Conservation (phyloP, 306 rosid genomes). For the Citrullus mucosospermus region DNA sequence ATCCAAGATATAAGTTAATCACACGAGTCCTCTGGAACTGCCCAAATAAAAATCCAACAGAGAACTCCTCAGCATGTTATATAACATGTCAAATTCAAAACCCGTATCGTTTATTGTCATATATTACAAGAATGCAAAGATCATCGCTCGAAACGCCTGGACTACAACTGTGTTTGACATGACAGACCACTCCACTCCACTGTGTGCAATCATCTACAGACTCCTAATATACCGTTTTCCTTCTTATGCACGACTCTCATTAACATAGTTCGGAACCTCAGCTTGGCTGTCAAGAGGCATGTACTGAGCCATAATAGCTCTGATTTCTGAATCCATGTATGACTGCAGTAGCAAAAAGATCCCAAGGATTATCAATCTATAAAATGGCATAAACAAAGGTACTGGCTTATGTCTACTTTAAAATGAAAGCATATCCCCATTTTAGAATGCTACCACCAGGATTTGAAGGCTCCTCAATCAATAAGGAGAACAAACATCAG, state of each 20-base stretch:
- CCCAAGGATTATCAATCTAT: slow-evolving; percentile 8
- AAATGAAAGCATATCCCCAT: no score
- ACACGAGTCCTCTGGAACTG: neutral
- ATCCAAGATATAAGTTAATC: neutral
- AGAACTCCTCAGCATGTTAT: neutral
- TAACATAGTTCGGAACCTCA: slow-evolving; percentile 57
- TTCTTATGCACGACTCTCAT: slow-evolving; percentile 45
- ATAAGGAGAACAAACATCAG: neutral
- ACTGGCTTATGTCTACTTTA: no score
- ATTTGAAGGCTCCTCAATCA: no score
- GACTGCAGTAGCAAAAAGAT: slow-evolving; percentile 45
- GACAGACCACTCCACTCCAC: slow-evolving; percentile 24
- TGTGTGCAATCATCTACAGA: slow-evolving; percentile 16
- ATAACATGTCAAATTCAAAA: neutral
- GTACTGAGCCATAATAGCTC: slow-evolving; percentile 99
- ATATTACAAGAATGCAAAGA: slow-evolving; percentile 20
- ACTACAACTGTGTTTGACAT: slow-evolving; percentile 10
- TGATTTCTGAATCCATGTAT: slow-evolving; percentile 96
- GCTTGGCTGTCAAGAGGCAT: slow-evolving; percentile 97
- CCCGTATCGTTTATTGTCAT: slow-evolving; percentile 28
- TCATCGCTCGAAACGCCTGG: slow-evolving; percentile 28
- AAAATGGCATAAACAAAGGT: neutral
- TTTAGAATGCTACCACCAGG: no score
- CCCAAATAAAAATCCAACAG: neutral
- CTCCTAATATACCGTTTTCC: neutral